A percentile compares a stretch with the other conserved stretches of the same genome.
Evolutionary conservation across 768 basidiomycete species (phyloP).

Genomic region (Tricholoma bakamatsutake): DNA sequence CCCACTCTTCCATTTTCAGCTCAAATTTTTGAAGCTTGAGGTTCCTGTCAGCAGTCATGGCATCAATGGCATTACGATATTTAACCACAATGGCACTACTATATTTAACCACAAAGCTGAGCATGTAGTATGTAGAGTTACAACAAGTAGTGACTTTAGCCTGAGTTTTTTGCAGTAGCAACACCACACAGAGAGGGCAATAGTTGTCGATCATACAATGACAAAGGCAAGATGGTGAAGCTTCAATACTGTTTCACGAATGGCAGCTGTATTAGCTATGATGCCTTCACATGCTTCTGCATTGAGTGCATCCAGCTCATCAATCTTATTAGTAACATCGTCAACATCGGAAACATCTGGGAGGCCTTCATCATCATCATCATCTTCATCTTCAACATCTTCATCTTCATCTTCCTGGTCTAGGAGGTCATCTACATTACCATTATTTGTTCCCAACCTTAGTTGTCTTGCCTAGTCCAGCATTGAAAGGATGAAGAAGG

Average conservation of each 20-base stretch:
- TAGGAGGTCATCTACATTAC: slow-evolving; percentile 5
- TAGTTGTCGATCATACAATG: slow-evolving; percentile 22
- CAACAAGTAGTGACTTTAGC: too few relatives aligned
- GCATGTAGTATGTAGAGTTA: slow-evolving; percentile 12
- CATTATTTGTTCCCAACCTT: too few relatives aligned
- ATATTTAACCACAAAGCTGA: slow-evolving; percentile 20
- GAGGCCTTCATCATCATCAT: too few relatives aligned
- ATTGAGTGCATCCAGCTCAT: slow-evolving; percentile 9
- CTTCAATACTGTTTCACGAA: background rate
- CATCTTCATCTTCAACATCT: too few relatives aligned
- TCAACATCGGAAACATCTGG: background rate
- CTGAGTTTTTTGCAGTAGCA: background rate
- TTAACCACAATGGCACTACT: background rate
- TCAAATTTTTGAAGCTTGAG: slow-evolving; percentile 10
- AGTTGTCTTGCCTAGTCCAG: background rate
- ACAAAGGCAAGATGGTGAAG: slow-evolving; percentile 12
- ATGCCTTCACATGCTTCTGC: slow-evolving; percentile 1
- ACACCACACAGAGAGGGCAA: slow-evolving; percentile 25
- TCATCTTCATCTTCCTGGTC: background rate
- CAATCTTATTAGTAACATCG: background rate
- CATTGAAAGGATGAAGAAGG: slow-evolving; percentile 22
- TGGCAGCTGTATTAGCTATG: background rate
- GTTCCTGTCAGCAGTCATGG: slow-evolving; percentile 10
- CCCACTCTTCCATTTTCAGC: slow-evolving; percentile 13
- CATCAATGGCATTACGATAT: slow-evolving; percentile 8